A percentile compares a stretch with the other conserved stretches of the same genome.
Conservation (phyloP, 2,329 filamentous ascomycete species). For the Chalara sp. region DNA sequence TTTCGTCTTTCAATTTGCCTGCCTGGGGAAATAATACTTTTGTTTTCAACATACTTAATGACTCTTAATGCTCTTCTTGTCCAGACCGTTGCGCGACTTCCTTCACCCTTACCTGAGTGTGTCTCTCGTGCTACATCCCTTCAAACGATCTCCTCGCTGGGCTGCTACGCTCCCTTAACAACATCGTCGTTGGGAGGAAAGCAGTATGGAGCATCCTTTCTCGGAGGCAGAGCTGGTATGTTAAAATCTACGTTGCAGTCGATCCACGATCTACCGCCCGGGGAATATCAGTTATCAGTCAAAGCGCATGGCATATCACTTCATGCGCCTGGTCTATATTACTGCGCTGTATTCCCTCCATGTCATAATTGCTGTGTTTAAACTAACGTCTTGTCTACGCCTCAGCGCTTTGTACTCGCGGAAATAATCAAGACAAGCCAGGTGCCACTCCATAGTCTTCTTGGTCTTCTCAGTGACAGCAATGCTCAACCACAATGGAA, state of each 20-base stretch:
- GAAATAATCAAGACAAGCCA: constrained; percentile 43
- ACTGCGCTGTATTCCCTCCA: constrained; percentile 8
- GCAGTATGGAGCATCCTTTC: constrained; percentile 21
- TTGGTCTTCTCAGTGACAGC: constrained; percentile 32
- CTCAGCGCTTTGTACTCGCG: constrained; percentile 37
- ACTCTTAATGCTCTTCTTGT: constrained; percentile 14
- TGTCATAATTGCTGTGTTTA: constrained; percentile 9
- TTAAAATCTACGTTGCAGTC: constrained; percentile 2
- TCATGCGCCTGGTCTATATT: constrained; percentile 10
- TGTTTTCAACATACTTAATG: constrained; percentile 17
- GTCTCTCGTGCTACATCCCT: constrained; percentile 3
- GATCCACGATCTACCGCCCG: not conserved
- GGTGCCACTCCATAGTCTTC: constrained; percentile 36
- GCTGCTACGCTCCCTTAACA: constrained; percentile 6
- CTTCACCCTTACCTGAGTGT: constrained; percentile 5
- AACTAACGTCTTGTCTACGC: constrained; percentile 14
- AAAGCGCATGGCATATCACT: constrained; percentile 9
- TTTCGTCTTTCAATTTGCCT: too few relatives aligned
- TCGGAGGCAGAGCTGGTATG: constrained; percentile 27
- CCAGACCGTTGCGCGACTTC: constrained; percentile 9
- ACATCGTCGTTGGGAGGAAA: not conserved
- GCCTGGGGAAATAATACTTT: too few relatives aligned
- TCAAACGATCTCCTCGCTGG: constrained; percentile 5
- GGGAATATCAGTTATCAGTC: not conserved
- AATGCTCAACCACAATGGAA: constrained; percentile 40